Conservation (phyloP, 345 rosid genomes). For the Turnera subulata region DNA sequence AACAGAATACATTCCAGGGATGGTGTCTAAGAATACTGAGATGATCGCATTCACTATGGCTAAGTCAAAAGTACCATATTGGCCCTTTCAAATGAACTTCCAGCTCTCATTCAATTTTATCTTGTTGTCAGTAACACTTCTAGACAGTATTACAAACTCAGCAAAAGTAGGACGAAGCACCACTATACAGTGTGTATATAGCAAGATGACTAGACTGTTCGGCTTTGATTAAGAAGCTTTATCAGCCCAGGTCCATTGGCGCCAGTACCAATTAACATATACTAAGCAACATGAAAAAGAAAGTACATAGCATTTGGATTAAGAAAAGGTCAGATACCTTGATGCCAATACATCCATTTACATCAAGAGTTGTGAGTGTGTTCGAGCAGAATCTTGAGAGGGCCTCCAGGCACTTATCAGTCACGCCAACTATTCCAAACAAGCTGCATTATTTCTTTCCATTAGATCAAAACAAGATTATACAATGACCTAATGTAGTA, state of each 20-base stretch:
- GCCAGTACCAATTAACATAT: neutral
- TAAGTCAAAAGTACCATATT: no score
- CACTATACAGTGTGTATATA: neutral
- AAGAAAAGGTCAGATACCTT: slow-evolving; percentile 44
- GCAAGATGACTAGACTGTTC: neutral
- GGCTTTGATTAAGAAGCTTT: neutral
- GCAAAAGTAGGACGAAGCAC: no score
- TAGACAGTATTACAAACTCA: no score
- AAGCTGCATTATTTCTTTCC: slow-evolving; percentile 49
- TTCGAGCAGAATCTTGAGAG: slow-evolving; percentile 68
- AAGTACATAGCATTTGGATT: no score
- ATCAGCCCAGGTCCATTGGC: neutral
- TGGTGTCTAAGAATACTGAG: no score
- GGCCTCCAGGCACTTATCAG: slow-evolving; percentile 67
- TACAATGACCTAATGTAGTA: neutral
- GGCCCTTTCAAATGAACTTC: no score
- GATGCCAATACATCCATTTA: slow-evolving; percentile 85
- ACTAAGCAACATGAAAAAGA: neutral
- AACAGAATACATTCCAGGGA: no score
- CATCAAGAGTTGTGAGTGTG: slow-evolving; percentile 76
- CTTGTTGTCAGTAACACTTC: no score
- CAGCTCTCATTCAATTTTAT: no score
- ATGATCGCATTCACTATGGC: no score
- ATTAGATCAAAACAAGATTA: slow-evolving; percentile 14
- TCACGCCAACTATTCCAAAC: slow-evolving; percentile 92